Base-by-base conservation (phyloP, 495 filamentous ascomycete genomes). In the Penicillium canescens region DNA sequence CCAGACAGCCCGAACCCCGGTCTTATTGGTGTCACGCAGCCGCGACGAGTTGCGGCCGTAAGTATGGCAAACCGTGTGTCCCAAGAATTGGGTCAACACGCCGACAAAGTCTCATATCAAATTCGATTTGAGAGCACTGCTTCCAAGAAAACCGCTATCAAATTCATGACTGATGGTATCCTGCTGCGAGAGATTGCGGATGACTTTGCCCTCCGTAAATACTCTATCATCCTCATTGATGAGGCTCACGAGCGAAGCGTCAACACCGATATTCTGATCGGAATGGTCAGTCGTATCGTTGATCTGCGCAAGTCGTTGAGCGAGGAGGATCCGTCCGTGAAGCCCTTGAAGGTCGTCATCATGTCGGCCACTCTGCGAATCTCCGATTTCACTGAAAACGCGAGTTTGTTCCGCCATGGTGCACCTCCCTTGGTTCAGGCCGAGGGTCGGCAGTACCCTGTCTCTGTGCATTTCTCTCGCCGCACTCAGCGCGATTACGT, bases 131-230 rank as follows among this genome's bases (percentile, higher is more conserved):
- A 99, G 56, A 88, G 86, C 31, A 91, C 85, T 2, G 86, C 87
- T 2, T 83, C 82, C n/a, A 80, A 83, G 37, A 86, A 92, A 53
- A 99, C 95, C 0, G 87, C 92, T 2, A 86, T 98, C 66, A 99
- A 99, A 69, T 99, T 98, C 71, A 97, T 99, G 91, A 99, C 95
- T 0, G 95, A 99, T 67, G 95, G 95, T 77, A 91, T 99, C 21
- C 76, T 99, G 50, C 80, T 99, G 12, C 85, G 93, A 44, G 95
- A 99, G 64, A 87, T 96, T 40, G 83, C 89, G 0, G 84, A 93
- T 52, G 95, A 99, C 65, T 93, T 98, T 67, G 76, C 89, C 4
- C 75, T 99, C 23, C 83, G 78, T n/a, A 96, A 96, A 54, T 99
- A 99, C 68, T 96, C 92, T 3, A 85, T 87, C 38, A 87, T 99